Percentiles rank a stretch among this genome's conserved stretches.
Conservation (phyloP, 768 basidiomycete species). For the Erythrobasidium yunnanense region DNA sequence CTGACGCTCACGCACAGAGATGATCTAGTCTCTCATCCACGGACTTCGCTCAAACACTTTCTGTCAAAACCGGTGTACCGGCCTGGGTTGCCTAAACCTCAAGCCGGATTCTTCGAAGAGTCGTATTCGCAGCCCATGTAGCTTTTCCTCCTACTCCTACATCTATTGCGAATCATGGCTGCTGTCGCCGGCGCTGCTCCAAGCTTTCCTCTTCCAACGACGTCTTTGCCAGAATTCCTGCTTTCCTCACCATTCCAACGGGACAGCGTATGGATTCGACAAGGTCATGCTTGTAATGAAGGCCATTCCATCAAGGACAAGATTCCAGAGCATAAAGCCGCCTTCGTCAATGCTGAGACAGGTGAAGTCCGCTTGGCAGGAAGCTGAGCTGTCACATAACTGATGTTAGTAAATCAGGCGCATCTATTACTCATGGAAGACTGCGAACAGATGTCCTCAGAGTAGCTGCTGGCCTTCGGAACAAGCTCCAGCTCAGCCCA, state of each 20-base stretch:
- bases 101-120: too few relatives aligned
- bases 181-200: constrained; percentile 5
- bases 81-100: too few relatives aligned
- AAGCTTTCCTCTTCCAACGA: constrained; percentile 1
- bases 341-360: constrained; percentile 8
- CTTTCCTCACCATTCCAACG: constrained; percentile 13
- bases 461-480: constrained; percentile 8
- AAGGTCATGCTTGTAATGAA: constrained; percentile 8
- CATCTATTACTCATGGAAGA: background rate
- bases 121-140: too few relatives aligned
- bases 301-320: constrained; percentile 4
- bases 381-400: too few relatives aligned
- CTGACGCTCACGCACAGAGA: too few relatives aligned
- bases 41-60: too few relatives aligned
- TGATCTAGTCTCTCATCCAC: too few relatives aligned
- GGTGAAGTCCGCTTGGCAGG: background rate
- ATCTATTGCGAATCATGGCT: constrained; percentile 8
- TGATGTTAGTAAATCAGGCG: background rate
- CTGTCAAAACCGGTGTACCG: too few relatives aligned
- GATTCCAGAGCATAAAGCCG: constrained; percentile 17
- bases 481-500: constrained; percentile 9
- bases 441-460: constrained; percentile 6
- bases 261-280: constrained; percentile 5
- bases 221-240: constrained; percentile 14
- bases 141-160: too few relatives aligned